Conservation (phyloP, 352 stramenopile species). For the Pythium sukuiense region DNA sequence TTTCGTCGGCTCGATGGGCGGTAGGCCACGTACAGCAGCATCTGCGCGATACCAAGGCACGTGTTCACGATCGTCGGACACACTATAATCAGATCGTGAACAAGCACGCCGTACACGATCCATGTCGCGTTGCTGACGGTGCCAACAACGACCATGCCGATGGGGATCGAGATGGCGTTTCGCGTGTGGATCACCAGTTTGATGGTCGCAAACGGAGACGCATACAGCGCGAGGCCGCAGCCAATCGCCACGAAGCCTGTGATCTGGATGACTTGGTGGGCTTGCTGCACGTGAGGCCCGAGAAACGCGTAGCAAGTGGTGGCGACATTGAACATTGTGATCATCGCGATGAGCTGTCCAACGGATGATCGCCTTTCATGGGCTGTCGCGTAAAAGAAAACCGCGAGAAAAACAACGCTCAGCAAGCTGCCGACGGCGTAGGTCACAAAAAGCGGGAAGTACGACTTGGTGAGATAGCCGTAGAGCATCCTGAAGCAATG, state of each 20-base stretch:
- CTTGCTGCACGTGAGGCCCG: constrained; percentile 29
- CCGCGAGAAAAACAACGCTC: constrained; percentile 41
- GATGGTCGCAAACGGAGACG: constrained; percentile 49
- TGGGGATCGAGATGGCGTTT: constrained; percentile 46
- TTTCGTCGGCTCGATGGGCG: constrained; percentile 26
- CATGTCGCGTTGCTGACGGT: constrained; percentile 50
- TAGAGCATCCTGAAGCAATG: constrained; percentile 37
- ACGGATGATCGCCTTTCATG: constrained; percentile 31
- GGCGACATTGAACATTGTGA: constrained; percentile 30
- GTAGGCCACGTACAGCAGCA: constrained; percentile 48
- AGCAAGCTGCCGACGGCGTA: constrained; percentile 36
- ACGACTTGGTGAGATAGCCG: constrained; percentile 43
- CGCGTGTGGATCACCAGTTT: constrained; percentile 41
- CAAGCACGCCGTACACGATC: constrained; percentile 42
- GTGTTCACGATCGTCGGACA: constrained; percentile 43
- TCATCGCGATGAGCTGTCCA: constrained; percentile 31
- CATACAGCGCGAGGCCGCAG: constrained; percentile 42
- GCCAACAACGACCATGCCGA: constrained; percentile 43
- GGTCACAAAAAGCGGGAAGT: constrained; percentile 54
- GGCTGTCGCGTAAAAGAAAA: constrained; percentile 43
- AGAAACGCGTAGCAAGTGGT: constrained; percentile 29
- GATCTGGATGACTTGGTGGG: constrained; percentile 31
- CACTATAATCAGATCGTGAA: constrained; percentile 44
- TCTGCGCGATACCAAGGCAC: constrained; percentile 38
- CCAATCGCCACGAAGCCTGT: constrained; percentile 45